phyloP scores from a whole-genome alignment of 1,284 basidiomycete species.

The Farysia itapuensis region DNA sequence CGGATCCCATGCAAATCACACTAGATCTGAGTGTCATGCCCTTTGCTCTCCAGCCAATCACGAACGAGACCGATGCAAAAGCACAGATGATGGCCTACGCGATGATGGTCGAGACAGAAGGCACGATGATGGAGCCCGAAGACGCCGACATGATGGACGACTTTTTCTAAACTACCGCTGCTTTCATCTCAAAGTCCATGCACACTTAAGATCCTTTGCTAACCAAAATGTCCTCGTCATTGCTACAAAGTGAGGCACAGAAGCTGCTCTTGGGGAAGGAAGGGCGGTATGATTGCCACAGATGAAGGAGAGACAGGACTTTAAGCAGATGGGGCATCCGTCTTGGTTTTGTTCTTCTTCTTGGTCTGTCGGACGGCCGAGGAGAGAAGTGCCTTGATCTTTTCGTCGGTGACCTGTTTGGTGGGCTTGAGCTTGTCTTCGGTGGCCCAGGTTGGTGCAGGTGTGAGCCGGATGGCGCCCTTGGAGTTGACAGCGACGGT shows the following conservation, averaged over 20 bases:
- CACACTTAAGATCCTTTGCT: too few relatives aligned
- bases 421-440: constrained; percentile 86
- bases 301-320: constrained; percentile 14
- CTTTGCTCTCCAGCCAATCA: constrained; percentile 15
- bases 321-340: neutral
- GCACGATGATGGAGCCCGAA: constrained; percentile 43
- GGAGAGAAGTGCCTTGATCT: constrained; percentile 70
- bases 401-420: constrained; percentile 46
- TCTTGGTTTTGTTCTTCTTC: constrained; percentile 71
- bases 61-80: constrained; percentile 28
- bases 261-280: too few relatives aligned
- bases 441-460: constrained; percentile 87
- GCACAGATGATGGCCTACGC: constrained; percentile 38
- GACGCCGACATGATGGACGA: constrained; percentile 31
- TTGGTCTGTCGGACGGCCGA: constrained; percentile 82
- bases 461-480: constrained; percentile 73
- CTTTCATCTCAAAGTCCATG: too few relatives aligned
- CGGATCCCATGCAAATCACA: constrained; percentile 34
- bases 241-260: too few relatives aligned
- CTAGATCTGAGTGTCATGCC: constrained; percentile 28
- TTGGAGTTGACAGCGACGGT: constrained; percentile 84
- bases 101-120: constrained; percentile 36
- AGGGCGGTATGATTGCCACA: too few relatives aligned
- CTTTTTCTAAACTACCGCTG: too few relatives aligned
- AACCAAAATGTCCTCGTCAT: too few relatives aligned